These are phyloP conservation scores for Peniophora sp. DNA, from an alignment of 1,284 basidiomycete genomes.

Conservation along the genomic window DNA sequence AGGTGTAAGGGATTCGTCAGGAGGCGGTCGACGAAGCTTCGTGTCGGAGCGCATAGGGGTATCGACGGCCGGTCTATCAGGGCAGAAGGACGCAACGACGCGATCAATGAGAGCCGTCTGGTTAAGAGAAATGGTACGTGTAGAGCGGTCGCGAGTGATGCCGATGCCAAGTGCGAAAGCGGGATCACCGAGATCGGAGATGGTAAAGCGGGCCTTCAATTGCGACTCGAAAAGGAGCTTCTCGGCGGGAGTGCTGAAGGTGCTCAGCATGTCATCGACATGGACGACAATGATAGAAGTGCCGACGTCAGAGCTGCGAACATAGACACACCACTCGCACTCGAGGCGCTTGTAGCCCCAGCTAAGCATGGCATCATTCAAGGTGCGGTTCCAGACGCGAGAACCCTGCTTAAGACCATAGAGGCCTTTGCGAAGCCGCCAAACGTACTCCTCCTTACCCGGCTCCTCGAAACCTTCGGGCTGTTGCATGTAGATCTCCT, in stretches of 20 bases:
- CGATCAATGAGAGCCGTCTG: slow-evolving; percentile 25
- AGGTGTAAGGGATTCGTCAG: not conserved
- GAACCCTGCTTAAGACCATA: slow-evolving; percentile 35
- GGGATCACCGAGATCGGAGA: slow-evolving; percentile 19
- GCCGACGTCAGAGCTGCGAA: slow-evolving; percentile 5
- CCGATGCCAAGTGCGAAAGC: slow-evolving; percentile 22
- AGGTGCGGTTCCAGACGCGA: slow-evolving; percentile 27
- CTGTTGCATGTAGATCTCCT: slow-evolving; percentile 32
- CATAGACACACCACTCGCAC: slow-evolving; percentile 29
- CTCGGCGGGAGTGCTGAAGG: slow-evolving; percentile 9
- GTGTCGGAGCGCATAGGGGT: slow-evolving; percentile 15
- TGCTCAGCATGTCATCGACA: slow-evolving; percentile 26
- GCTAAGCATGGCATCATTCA: slow-evolving; percentile 20
- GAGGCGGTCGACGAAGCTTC: slow-evolving; percentile 6
- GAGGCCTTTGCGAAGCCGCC: slow-evolving; percentile 24
- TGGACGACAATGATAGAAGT: slow-evolving; percentile 23
- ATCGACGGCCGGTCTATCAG: slow-evolving; percentile 18
- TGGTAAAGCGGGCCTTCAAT: slow-evolving; percentile 15
- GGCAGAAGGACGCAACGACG: slow-evolving; percentile 22
- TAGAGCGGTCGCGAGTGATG: slow-evolving; percentile 8
- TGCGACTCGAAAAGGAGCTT: slow-evolving; percentile 20
- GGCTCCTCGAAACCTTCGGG: slow-evolving; percentile 23
- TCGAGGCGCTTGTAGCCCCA: slow-evolving; percentile 21
- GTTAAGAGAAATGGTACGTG: slow-evolving; percentile 18
- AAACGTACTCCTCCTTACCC: slow-evolving; percentile 20